These are phyloP conservation scores for Pilobolus umbonatus DNA, from an alignment of 192 early-diverging fungal genomes.

Conservation along the genomic window DNA sequence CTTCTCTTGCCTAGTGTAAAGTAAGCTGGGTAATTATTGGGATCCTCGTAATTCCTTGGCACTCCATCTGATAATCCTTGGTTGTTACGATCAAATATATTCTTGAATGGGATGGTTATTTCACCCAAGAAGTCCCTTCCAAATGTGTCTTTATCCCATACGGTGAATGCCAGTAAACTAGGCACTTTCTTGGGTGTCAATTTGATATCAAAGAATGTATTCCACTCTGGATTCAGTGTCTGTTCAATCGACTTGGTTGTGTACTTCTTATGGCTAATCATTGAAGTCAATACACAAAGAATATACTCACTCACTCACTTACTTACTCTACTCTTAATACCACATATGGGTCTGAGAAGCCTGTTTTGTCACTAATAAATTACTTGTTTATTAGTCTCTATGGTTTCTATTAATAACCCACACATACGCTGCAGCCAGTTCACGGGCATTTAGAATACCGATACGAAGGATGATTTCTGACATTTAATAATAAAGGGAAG, in stretches of 20 bases:
- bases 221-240: constrained; percentile 63
- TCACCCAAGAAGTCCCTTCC: constrained; percentile 60
- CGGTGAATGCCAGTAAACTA: constrained; percentile 36
- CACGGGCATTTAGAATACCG: constrained; percentile 14
- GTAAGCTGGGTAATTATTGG: constrained; percentile 13
- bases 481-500: too few species aligned
- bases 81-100: constrained; percentile 21
- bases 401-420: background rate
- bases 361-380: constrained; percentile 15
- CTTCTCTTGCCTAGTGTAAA: constrained; percentile 15
- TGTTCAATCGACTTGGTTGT: constrained; percentile 56
- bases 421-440: constrained; percentile 21
- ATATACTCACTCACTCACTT: background rate
- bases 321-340: constrained; percentile 17
- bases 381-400: background rate
- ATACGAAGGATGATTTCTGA: constrained; percentile 12
- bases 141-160: constrained; percentile 71
- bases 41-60: constrained; percentile 21
- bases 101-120: constrained; percentile 45
- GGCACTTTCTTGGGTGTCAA: constrained; percentile 35
- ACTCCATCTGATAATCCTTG: constrained; percentile 13
- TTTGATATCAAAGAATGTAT: constrained; percentile 50
- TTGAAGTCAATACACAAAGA: background rate
- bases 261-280: constrained; percentile 38
- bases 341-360: constrained; percentile 23